Percentiles rank a stretch among this genome's conserved stretches.
phyloP scores from a whole-genome alignment of 305 asterid species.

The Stenogyne calaminthoides region DNA sequence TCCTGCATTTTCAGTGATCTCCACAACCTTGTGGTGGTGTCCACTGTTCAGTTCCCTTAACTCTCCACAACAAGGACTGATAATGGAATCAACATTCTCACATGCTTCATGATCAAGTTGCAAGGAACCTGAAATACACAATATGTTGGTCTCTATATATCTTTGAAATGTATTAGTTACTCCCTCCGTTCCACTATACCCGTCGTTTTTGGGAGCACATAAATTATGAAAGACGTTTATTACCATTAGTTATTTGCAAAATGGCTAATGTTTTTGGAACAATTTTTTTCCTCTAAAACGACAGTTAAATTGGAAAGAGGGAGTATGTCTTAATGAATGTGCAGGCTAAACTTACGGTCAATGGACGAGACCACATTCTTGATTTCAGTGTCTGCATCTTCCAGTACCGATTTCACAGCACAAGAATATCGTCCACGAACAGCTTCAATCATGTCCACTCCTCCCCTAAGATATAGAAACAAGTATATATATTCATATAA shows the following conservation, averaged over 20 bases:
- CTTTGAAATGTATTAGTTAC: background rate
- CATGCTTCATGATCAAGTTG: slow-evolving; percentile 93
- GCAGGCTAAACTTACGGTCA: slow-evolving; percentile 50
- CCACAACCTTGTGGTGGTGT: slow-evolving; percentile 74
- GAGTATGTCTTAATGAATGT: background rate
- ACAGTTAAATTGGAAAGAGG: no score
- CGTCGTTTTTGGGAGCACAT: no score
- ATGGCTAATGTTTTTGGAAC: no score
- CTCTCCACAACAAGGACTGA: slow-evolving; percentile 77
- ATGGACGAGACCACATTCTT: slow-evolving; percentile 68
- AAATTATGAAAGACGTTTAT: no score
- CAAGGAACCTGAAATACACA: slow-evolving; percentile 44
- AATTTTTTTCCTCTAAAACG: no score
- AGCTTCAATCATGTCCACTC: slow-evolving; percentile 60
- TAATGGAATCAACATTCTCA: slow-evolving; percentile 65
- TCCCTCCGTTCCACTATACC: no score
- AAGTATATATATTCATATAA: background rate
- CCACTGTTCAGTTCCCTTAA: slow-evolving; percentile 76
- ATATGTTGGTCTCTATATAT: background rate
- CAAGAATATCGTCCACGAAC: slow-evolving; percentile 59
- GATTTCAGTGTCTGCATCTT: slow-evolving; percentile 74
- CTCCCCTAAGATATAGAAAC: slow-evolving; percentile 54
- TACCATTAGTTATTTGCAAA: no score
- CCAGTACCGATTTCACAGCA: slow-evolving; percentile 68
- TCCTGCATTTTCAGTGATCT: slow-evolving; percentile 84